Conservation (phyloP, 202 grass and related monocot species). For the Miscanthus sacchariflorus region DNA sequence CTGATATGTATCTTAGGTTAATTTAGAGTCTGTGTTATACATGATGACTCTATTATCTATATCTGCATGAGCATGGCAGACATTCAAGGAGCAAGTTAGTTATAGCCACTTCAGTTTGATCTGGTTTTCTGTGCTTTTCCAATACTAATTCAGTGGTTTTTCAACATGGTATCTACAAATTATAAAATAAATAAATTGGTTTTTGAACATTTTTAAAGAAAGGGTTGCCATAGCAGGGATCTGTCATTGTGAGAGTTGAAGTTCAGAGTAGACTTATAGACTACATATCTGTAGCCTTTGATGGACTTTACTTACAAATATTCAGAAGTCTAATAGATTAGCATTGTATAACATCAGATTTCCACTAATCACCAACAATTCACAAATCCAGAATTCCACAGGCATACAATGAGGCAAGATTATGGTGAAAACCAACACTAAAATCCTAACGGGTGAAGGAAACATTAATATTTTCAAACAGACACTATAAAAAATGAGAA, state of each 20-base stretch:
- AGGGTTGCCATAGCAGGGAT: neutral
- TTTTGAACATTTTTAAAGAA: neutral
- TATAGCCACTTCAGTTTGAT: neutral
- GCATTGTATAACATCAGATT: constrained; percentile 11
- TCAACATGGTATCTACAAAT: neutral
- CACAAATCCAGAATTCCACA: neutral
- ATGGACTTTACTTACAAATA: neutral
- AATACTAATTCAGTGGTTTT: neutral
- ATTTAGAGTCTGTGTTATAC: neutral
- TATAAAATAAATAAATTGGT: neutral
- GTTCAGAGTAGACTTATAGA: neutral
- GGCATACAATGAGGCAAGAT: neutral
- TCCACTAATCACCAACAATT: neutral
- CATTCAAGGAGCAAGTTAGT: neutral
- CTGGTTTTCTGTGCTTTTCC: neutral
- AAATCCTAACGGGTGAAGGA: neutral
- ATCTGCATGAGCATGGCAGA: neutral
- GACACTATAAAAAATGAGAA: too few species aligned
- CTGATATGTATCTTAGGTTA: neutral
- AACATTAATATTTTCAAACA: neutral
- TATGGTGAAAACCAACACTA: neutral
- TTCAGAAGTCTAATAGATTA: neutral
- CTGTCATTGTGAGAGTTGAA: neutral
- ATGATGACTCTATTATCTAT: neutral
- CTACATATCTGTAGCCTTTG: too few species aligned